Evolutionary conservation across 345 rosid species (phyloP).

Genomic region (Gossypium bickii): DNA sequence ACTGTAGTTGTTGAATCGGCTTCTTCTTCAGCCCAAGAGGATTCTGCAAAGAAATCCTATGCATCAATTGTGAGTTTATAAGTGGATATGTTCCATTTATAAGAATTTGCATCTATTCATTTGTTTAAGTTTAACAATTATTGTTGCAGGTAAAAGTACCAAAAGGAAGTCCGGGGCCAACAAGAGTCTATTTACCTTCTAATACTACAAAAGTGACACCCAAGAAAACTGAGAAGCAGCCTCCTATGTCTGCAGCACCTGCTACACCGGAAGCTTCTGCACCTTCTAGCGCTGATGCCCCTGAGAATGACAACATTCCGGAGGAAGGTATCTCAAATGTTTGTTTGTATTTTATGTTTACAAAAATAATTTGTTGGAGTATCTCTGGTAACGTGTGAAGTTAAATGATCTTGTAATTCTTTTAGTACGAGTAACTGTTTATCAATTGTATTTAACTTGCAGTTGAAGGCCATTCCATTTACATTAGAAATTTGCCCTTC

Average conservation of each 20-base stretch:
- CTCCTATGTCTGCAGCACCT: constrained; percentile 26
- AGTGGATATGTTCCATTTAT: neutral
- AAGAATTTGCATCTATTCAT: neutral
- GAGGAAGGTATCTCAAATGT: constrained; percentile 45
- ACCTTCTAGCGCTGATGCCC: constrained; percentile 24
- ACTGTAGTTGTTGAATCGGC: constrained; percentile 27
- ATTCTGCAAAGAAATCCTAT: constrained; percentile 65
- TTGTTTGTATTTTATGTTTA: neutral
- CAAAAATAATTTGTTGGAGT: neutral
- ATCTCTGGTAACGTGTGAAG: neutral
- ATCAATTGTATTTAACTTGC: constrained; percentile 10
- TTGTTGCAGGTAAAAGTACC: constrained; percentile 52
- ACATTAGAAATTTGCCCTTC: constrained; percentile 52
- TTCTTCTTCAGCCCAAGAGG: constrained; percentile 44
- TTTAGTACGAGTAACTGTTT: neutral
- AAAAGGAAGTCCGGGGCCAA: constrained; percentile 41
- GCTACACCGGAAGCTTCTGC: constrained; percentile 32
- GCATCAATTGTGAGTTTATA: constrained; percentile 70
- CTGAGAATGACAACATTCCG: constrained; percentile 39
- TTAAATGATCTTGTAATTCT: neutral
- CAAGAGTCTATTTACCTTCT: constrained; percentile 41
- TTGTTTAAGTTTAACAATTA: neutral
- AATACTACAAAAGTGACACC: constrained; percentile 31
- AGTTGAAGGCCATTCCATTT: constrained; percentile 68
- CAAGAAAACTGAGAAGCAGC: constrained; percentile 27